Percentiles rank a stretch among this genome's conserved stretches.
Evolutionary conservation across 371 early-diverging fungal genomes (phyloP).

Genomic region (Rhizopus arrhizus): DNA sequence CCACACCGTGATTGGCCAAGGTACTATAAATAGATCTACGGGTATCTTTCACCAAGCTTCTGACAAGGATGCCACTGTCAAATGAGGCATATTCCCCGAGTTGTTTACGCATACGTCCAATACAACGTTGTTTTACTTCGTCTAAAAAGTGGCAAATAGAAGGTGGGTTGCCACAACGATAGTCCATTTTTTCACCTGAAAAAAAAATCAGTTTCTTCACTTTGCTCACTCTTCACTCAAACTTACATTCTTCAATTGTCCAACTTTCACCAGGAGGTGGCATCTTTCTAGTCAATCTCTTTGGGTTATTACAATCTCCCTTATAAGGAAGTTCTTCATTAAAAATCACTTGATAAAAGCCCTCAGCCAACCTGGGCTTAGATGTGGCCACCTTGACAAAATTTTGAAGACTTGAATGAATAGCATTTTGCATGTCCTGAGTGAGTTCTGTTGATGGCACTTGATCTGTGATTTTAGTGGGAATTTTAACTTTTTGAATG

Average conservation of each 20-base stretch:
- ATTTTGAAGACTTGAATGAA: conserved; percentile 22
- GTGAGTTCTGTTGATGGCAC: conserved; percentile 36
- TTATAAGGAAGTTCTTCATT: conserved; percentile 61
- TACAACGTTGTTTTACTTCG: conserved; percentile 46
- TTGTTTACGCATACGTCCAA: conserved; percentile 42
- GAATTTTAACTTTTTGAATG: conserved; percentile 29
- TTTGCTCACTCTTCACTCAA: neutral
- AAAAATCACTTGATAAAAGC: conserved; percentile 57
- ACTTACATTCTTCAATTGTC: conserved; percentile 61
- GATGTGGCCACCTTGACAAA: conserved; percentile 23
- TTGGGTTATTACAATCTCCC: conserved; percentile 66
- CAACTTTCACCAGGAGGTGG: conserved; percentile 61
- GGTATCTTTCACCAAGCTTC: conserved; percentile 31
- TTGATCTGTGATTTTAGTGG: conserved; percentile 31
- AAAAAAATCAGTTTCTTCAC: neutral
- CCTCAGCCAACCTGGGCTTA: conserved; percentile 35
- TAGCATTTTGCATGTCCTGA: conserved; percentile 30
- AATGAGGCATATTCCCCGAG: conserved; percentile 37
- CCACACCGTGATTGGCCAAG: conserved; percentile 33
- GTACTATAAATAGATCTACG: conserved; percentile 36
- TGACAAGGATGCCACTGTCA: conserved; percentile 46
- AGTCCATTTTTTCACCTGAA: conserved; percentile 57
- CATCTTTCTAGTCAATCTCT: conserved; percentile 49
- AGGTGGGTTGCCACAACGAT: conserved; percentile 71
- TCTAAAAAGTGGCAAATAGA: conserved; percentile 65